Percentiles rank a stretch among this genome's conserved stretches.
Conservation (phyloP, 2,329 filamentous ascomycete genomes). For the Fragosphaeria purpurea region DNA sequence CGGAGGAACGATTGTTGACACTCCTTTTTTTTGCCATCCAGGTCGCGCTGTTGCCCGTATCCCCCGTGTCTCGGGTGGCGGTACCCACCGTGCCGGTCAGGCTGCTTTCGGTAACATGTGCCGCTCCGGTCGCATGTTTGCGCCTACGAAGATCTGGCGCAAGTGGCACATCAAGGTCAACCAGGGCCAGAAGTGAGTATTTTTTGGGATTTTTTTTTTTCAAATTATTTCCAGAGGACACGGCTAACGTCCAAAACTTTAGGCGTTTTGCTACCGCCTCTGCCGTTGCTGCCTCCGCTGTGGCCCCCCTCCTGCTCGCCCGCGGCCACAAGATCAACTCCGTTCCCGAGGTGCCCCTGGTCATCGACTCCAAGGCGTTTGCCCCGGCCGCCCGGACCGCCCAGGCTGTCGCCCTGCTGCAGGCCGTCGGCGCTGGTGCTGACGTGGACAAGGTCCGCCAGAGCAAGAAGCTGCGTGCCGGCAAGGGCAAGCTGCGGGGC, state of each 20-base stretch:
- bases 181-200: conserved; percentile 83
- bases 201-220: background rate
- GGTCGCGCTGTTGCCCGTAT: conserved; percentile 99
- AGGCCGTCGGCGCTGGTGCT: conserved; percentile 77
- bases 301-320: conserved; percentile 87
- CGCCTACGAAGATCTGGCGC: conserved; percentile 99
- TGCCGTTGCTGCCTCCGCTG: conserved; percentile 91
- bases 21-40: conserved; percentile 25
- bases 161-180: conserved; percentile 99
- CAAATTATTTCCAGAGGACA: background rate
- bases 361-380: conserved; percentile 86
- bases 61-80: conserved; percentile 99
- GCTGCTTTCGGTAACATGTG: conserved; percentile 99
- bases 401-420: conserved; percentile 75
- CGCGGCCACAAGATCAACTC: conserved; percentile 91
- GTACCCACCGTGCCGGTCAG: conserved; percentile 99
- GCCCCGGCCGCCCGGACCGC: conserved; percentile 81
- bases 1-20: background rate
- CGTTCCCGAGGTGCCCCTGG: conserved; percentile 93
- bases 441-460: conserved; percentile 94
- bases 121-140: conserved; percentile 99
- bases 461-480: conserved; percentile 93
- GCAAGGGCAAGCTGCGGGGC: conserved; percentile 97
- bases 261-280: conserved; percentile 97
- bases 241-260: conserved; percentile 13